These are phyloP conservation scores for Cryphonectria naterciae DNA, from an alignment of 2,329 filamentous ascomycete species.

Conservation along the genomic window DNA sequence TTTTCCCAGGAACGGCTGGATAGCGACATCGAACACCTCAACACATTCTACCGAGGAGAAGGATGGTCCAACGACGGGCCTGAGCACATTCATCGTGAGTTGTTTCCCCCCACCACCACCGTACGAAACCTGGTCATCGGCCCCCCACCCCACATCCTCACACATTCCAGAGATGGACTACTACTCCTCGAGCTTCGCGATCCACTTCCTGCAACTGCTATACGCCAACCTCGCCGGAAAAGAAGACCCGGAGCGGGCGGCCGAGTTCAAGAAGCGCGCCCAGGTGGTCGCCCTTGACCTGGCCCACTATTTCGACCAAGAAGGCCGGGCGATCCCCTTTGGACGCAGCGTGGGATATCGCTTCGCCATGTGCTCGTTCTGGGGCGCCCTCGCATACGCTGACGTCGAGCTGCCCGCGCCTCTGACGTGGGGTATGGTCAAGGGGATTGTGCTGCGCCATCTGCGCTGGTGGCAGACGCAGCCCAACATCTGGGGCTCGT, in stretches of 20 bases:
- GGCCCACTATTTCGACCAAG: conserved; percentile 74
- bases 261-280: conserved; percentile 71
- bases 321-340: conserved; percentile 75
- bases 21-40: conserved; percentile 75
- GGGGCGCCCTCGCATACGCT: conserved; percentile 77
- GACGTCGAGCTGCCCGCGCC: conserved; percentile 73
- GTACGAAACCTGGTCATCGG: too few relatives aligned
- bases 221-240: conserved; percentile 74
- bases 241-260: conserved; percentile 66
- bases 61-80: conserved; percentile 86
- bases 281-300: conserved; percentile 71
- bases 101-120: neutral
- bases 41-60: conserved; percentile 80
- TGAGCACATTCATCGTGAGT: conserved; percentile 69
- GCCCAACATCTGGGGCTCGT: conserved; percentile 72
- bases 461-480: conserved; percentile 81
- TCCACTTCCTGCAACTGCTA: conserved; percentile 77
- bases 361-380: conserved; percentile 86
- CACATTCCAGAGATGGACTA: conserved; percentile 71
- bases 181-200: conserved; percentile 81
- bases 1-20: conserved; percentile 73
- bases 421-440: conserved; percentile 78
- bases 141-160: neutral
- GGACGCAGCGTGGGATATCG: conserved; percentile 79
- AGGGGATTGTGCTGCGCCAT: conserved; percentile 74